A percentile compares a stretch with the other conserved stretches of the same genome.
phyloP scores from a whole-genome alignment of 108 stramenopile genomes.

The Cyclotella atomus region DNA sequence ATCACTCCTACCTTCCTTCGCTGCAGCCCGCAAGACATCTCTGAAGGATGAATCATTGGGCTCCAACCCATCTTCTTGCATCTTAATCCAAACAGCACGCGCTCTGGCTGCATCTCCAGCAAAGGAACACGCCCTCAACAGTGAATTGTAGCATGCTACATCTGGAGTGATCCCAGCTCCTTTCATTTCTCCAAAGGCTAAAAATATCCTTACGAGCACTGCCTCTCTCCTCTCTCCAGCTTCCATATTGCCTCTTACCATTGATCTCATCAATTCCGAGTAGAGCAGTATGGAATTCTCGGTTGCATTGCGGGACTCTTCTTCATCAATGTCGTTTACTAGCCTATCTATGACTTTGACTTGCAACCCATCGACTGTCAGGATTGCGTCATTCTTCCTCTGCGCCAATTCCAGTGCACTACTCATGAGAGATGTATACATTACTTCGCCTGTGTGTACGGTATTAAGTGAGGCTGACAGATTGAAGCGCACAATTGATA shows the following conservation, averaged over 20 bases:
- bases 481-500: background rate
- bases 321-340: slow-evolving; percentile 5
- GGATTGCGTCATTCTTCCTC: slow-evolving; percentile 50
- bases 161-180: slow-evolving; percentile 70
- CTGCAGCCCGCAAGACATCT: slow-evolving; percentile 67
- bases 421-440: slow-evolving; percentile 88
- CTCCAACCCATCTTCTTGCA: slow-evolving; percentile 53
- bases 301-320: slow-evolving; percentile 14
- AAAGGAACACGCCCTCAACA: slow-evolving; percentile 77
- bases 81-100: slow-evolving; percentile 59
- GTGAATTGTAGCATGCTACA: slow-evolving; percentile 83
- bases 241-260: slow-evolving; percentile 34
- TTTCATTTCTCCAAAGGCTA: slow-evolving; percentile 88
- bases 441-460: slow-evolving; percentile 55
- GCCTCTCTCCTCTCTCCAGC: slow-evolving; percentile 30
- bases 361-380: slow-evolving; percentile 36
- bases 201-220: slow-evolving; percentile 68
- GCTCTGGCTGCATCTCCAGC: slow-evolving; percentile 72
- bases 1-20: slow-evolving; percentile 59
- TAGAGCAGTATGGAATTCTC: slow-evolving; percentile 82
- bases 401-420: slow-evolving; percentile 64
- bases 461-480: no score
- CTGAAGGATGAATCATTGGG: slow-evolving; percentile 77
- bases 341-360: slow-evolving; percentile 39
- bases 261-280: slow-evolving; percentile 70